Evolutionary conservation across 257 asterid genomes (phyloP).

Genomic region (Nicotiana tomentosiformis): DNA sequence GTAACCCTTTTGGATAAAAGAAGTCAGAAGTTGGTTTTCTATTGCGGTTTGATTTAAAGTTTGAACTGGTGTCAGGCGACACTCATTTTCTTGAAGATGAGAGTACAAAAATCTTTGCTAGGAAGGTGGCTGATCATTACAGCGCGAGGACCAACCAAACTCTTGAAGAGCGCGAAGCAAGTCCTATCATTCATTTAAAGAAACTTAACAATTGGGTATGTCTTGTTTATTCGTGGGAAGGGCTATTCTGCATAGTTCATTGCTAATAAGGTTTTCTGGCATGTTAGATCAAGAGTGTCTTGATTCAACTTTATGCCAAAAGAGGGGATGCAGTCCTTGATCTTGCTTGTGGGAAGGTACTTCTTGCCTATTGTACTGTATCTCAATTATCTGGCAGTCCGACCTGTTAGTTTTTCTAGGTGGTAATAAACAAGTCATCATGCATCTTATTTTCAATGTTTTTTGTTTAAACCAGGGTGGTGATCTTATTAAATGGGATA

Average conservation of each 20-base stretch:
- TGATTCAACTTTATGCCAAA: slow-evolving; percentile 79
- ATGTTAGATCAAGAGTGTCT: slow-evolving; percentile 84
- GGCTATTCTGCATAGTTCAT: background rate
- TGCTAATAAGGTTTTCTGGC: slow-evolving; percentile 5
- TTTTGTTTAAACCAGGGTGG: slow-evolving; percentile 65
- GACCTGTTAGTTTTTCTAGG: background rate
- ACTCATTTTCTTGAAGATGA: slow-evolving; percentile 62
- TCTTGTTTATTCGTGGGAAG: background rate
- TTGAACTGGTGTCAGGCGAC: slow-evolving; percentile 40
- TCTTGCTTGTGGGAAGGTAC: slow-evolving; percentile 97
- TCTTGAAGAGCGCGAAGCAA: slow-evolving; percentile 92
- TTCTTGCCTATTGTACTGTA: background rate
- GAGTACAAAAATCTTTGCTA: slow-evolving; percentile 63
- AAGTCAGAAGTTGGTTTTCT: slow-evolving; percentile 2
- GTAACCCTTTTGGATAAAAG: background rate
- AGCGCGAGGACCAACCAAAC: slow-evolving; percentile 95
- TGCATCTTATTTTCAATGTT: background rate
- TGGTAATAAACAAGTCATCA: background rate
- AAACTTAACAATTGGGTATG: slow-evolving; percentile 94
- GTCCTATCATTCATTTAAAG: slow-evolving; percentile 94
- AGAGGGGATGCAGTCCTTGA: slow-evolving; percentile 93
- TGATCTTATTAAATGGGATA: slow-evolving; percentile 98
- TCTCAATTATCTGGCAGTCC: background rate
- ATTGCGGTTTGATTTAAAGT: slow-evolving; percentile 5
- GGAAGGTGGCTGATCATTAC: slow-evolving; percentile 97